phyloP scores from a whole-genome alignment of 2,329 filamentous ascomycete species.

The Xylaria hypoxylon region DNA sequence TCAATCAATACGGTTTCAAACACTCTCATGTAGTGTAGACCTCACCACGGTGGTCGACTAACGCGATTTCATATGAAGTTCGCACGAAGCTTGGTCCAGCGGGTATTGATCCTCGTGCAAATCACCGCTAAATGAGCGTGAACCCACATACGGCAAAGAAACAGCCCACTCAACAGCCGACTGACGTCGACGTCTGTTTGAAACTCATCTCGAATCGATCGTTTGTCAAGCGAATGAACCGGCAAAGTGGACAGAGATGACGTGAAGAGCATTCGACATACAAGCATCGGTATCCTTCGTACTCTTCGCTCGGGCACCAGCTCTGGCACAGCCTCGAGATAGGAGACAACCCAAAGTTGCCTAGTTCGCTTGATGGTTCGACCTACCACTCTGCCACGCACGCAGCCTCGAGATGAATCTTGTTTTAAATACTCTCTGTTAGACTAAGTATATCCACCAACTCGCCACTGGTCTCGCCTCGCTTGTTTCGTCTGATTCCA shows the following conservation, averaged over 20 bases:
- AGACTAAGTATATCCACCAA: not conserved
- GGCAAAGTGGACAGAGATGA: conserved; percentile 39
- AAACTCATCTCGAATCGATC: conserved; percentile 4
- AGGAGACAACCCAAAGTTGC: not conserved
- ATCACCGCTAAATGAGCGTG: conserved; percentile 25
- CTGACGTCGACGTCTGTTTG: conserved; percentile 28
- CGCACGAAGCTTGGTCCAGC: conserved; percentile 13
- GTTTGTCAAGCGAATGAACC: conserved; percentile 4
- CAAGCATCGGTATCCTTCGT: conserved; percentile 6
- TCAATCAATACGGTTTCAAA: conserved; percentile 3
- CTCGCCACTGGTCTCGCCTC: conserved; percentile 10
- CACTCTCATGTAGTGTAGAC: not conserved
- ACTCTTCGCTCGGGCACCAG: not conserved
- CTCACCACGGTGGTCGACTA: conserved; percentile 18
- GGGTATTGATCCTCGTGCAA: conserved; percentile 27
- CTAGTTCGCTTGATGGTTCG: conserved; percentile 9
- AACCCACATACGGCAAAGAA: conserved; percentile 30
- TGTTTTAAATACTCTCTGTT: conserved; percentile 5
- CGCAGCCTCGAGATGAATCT: conserved; percentile 17
- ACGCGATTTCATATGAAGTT: conserved; percentile 26
- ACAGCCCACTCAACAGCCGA: conserved; percentile 32
- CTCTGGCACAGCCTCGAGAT: conserved; percentile 19
- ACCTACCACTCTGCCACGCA: not conserved
- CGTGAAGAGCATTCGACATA: conserved; percentile 38
- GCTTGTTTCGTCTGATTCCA: conserved; percentile 18